phyloP scores from a whole-genome alignment of 2,329 filamentous ascomycete genomes.

The Calonectria leucothoes region DNA sequence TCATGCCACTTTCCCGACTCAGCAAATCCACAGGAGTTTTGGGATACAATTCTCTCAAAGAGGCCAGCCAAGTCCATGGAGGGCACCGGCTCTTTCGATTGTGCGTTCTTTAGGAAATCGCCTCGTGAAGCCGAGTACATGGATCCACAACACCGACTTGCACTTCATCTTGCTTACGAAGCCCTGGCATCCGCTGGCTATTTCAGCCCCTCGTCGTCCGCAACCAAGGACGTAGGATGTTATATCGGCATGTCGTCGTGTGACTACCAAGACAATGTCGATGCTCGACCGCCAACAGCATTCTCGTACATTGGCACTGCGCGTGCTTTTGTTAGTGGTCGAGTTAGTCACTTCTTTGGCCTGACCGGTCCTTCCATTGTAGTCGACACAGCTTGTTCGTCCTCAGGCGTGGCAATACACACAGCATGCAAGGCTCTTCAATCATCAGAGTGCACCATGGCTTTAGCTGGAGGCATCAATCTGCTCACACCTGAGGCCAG shows the following conservation, averaged over 20 bases:
- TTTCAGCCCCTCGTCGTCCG: not conserved
- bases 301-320: not conserved
- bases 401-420: not conserved
- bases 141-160: not conserved
- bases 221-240: not conserved
- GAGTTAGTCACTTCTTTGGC: not conserved
- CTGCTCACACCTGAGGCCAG: not conserved
- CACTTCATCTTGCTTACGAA: not conserved
- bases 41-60: not conserved
- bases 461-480: not conserved
- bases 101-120: not conserved
- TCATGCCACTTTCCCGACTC: not conserved
- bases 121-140: conserved; percentile 1
- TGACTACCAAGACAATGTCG: not conserved
- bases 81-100: not conserved
- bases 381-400: not conserved
- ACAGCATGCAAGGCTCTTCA: not conserved
- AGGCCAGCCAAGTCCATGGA: not conserved
- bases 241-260: not conserved
- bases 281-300: not conserved
- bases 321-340: not conserved
- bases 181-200: not conserved
- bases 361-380: not conserved
- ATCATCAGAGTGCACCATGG: not conserved
- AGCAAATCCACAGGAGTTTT: not conserved